A percentile compares a stretch with the other conserved stretches of the same genome.
Conservation (phyloP, 164 flowering plant genomes). For the Macadamia integrifolia region DNA sequence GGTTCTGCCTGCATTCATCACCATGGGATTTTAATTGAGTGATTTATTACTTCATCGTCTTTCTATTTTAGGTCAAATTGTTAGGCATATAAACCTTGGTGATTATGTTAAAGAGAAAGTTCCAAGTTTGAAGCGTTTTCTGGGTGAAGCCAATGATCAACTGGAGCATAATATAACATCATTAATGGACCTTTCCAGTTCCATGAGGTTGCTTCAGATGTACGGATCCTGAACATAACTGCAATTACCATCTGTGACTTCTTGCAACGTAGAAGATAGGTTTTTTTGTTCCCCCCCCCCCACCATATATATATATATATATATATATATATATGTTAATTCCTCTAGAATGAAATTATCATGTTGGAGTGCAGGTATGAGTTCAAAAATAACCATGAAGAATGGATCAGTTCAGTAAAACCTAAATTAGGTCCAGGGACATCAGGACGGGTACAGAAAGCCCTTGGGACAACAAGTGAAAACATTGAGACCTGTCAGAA, state of each 20-base stretch:
- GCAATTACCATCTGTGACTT: not conserved
- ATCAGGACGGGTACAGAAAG: constrained; percentile 66
- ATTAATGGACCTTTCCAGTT: constrained; percentile 41
- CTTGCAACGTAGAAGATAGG: not conserved
- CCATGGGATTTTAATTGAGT: constrained; percentile 1
- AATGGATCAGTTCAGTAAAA: constrained; percentile 64
- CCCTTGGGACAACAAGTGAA: constrained; percentile 48
- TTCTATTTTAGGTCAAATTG: constrained; percentile 50
- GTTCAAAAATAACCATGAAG: constrained; percentile 81
- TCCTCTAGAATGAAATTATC: not conserved
- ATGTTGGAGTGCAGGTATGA: constrained; percentile 50
- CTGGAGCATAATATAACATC: constrained; percentile 46
- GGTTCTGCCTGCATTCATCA: not conserved
- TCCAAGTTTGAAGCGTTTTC: constrained; percentile 65
- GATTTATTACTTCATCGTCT: not conserved
- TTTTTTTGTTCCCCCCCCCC: too few species aligned
- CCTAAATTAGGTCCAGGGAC: constrained; percentile 82
- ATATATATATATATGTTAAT: too few species aligned
- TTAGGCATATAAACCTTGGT: constrained; percentile 64
- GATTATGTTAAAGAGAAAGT: constrained; percentile 54
- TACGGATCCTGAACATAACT: constrained; percentile 12
- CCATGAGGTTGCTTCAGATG: constrained; percentile 65
- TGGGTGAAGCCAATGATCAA: constrained; percentile 30
- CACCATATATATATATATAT: too few species aligned
- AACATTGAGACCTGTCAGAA: constrained; percentile 37